Conservation (phyloP, 805 yeast species). For the Candida ovalis region DNA sequence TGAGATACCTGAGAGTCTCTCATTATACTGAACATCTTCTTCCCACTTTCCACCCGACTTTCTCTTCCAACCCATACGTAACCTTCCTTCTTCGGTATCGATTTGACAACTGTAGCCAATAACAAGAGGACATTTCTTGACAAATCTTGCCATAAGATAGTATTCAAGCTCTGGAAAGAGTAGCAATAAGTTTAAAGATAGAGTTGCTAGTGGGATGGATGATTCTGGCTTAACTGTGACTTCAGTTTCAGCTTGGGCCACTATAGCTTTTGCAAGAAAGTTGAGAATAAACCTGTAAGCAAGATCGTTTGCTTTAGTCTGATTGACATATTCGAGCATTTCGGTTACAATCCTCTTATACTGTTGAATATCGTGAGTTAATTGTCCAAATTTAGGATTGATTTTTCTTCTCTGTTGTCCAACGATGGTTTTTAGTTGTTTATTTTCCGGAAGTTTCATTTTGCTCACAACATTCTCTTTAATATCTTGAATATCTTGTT, state of each 20-base stretch:
- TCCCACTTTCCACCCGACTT: conserved; percentile 46
- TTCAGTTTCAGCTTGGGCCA: conserved; percentile 91
- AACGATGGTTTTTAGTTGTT: conserved; percentile 46
- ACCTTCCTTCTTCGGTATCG: conserved; percentile 78
- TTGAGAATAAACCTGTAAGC: conserved; percentile 75
- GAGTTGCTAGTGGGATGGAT: conserved; percentile 73
- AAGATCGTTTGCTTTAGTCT: conserved; percentile 44
- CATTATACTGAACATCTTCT: conserved; percentile 68
- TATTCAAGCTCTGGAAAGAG: conserved; percentile 48
- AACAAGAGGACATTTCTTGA: conserved; percentile 85
- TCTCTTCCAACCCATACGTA: conserved; percentile 84
- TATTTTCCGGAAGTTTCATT: conserved; percentile 37
- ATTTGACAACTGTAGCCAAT: conserved; percentile 76
- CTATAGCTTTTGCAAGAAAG: conserved; percentile 78
- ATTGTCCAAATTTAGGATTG: conserved; percentile 88
- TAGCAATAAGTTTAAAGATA: conserved; percentile 53
- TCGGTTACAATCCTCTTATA: conserved; percentile 48
- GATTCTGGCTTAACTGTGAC: conserved; percentile 74
- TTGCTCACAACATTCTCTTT: conserved; percentile 56
- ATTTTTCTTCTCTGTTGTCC: conserved; percentile 68
- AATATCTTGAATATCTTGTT: conserved; percentile 50
- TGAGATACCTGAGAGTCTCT: conserved; percentile 81
- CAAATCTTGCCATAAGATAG: conserved; percentile 70
- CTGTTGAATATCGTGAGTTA: conserved; percentile 69
- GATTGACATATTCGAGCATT: conserved; percentile 44